Percentiles rank a stretch among this genome's conserved stretches.
Conservation (phyloP, 208 protist species). For the Crithidia fasciculata region DNA sequence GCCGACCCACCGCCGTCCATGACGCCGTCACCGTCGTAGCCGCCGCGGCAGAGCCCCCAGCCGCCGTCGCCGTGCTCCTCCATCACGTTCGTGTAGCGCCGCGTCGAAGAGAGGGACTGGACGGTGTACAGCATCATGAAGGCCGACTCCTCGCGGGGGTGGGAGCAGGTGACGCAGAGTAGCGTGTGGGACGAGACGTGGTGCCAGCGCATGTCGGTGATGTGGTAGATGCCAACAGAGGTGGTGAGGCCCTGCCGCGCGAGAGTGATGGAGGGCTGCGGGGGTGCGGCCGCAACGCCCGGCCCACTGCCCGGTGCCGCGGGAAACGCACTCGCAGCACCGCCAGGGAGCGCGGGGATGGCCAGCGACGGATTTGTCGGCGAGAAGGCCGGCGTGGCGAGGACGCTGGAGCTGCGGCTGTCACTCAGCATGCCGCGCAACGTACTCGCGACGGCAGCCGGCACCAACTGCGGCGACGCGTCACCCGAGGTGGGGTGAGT, state of each 20-base stretch:
- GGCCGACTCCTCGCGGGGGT: conserved; percentile 38
- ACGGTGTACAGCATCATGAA: conserved; percentile 74
- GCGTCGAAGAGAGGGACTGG: conserved; percentile 47
- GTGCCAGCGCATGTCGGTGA: conserved; percentile 69
- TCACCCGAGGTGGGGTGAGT: not conserved
- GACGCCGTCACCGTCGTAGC: conserved; percentile 15
- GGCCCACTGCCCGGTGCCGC: not conserved
- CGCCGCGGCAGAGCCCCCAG: conserved; percentile 24
- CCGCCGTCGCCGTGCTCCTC: conserved; percentile 32
- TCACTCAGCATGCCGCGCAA: conserved; percentile 17
- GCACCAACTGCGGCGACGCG: not conserved
- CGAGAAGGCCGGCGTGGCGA: conserved; percentile 34
- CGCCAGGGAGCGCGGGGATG: conserved; percentile 9
- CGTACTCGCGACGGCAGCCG: conserved; percentile 3
- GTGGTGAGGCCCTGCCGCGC: conserved; percentile 59
- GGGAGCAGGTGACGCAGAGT: conserved; percentile 74
- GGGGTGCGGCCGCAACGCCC: not conserved
- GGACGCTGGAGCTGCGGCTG: conserved; percentile 25
- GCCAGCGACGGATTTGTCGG: conserved; percentile 22
- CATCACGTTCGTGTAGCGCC: conserved; percentile 46
- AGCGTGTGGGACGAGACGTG: conserved; percentile 64
- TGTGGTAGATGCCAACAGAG: conserved; percentile 54
- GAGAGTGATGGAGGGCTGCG: conserved; percentile 30
- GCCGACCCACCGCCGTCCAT: not conserved
- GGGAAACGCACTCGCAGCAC: not conserved